A percentile compares a stretch with the other conserved stretches of the same genome.
Conservation (phyloP, 2,329 filamentous ascomycete species). For the Nemania serpens region DNA sequence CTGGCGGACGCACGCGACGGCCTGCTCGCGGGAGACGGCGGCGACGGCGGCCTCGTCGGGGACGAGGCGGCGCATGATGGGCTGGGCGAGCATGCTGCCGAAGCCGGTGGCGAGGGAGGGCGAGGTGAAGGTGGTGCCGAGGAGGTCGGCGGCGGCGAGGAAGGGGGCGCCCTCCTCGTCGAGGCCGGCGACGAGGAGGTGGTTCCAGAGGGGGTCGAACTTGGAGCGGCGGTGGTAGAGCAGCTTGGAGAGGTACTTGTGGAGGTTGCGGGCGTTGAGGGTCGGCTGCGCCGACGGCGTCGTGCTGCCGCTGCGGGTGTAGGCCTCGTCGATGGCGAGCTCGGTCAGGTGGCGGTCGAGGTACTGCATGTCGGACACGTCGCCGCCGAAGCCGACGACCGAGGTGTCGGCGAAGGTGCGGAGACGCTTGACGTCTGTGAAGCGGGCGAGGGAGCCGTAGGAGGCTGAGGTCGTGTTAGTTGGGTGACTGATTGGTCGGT, state of each 20-base stretch:
- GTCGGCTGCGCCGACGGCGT: constrained; percentile 43
- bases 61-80: constrained; percentile 81
- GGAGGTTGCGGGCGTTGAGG: constrained; percentile 90
- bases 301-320: constrained; percentile 49
- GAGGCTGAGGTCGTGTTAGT: constrained; percentile 66
- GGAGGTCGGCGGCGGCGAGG: constrained; percentile 86
- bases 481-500: no score
- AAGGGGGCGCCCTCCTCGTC: constrained; percentile 82
- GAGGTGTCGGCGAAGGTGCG: constrained; percentile 83
- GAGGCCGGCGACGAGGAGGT: constrained; percentile 86
- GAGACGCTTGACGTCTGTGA: constrained; percentile 95
- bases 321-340: constrained; percentile 87
- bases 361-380: constrained; percentile 99
- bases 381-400: constrained; percentile 91
- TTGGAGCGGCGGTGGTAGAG: constrained; percentile 94
- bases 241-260: constrained; percentile 95
- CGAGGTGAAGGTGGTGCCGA: constrained; percentile 87
- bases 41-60: constrained; percentile 81
- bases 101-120: constrained; percentile 93
- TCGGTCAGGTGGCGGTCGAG: constrained; percentile 88
- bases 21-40: constrained; percentile 75
- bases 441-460: constrained; percentile 94
- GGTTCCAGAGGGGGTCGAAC: constrained; percentile 98
- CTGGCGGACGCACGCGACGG: constrained; percentile 80
- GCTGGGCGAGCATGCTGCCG: constrained; percentile 89